Percentiles rank a stretch among this genome's conserved stretches.
Conservation (phyloP, 2,329 filamentous ascomycete genomes). For the Helotiales sp. region DNA sequence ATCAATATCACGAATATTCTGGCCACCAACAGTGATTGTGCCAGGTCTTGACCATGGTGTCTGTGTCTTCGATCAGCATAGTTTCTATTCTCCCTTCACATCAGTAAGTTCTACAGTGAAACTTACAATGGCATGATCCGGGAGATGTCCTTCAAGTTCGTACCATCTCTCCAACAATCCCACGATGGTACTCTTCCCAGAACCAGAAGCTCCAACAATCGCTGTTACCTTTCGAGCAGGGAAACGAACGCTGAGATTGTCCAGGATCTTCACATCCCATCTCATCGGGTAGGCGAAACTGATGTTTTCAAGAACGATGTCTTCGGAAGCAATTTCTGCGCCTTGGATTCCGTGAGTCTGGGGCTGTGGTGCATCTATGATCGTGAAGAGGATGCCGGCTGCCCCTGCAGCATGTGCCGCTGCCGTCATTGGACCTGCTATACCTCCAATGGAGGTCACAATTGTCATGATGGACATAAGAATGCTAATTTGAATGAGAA, state of each 20-base stretch:
- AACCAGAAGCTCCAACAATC: slow-evolving; percentile 40
- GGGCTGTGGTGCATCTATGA: slow-evolving; percentile 40
- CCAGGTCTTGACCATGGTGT: too few species aligned
- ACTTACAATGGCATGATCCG: too few species aligned
- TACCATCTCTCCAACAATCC: slow-evolving; percentile 43
- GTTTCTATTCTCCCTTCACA: too few species aligned
- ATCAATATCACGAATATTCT: slow-evolving; percentile 37
- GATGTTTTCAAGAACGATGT: slow-evolving; percentile 50
- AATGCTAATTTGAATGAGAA: slow-evolving; percentile 7
- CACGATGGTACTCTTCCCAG: slow-evolving; percentile 40
- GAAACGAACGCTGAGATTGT: slow-evolving; percentile 40
- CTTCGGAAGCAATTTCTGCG: slow-evolving; percentile 46
- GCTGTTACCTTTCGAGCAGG: slow-evolving; percentile 40
- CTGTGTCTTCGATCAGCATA: too few species aligned
- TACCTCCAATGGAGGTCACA: slow-evolving; percentile 45
- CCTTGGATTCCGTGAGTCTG: slow-evolving; percentile 42
- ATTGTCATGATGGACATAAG: slow-evolving; percentile 11
- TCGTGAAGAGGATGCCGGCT: slow-evolving; percentile 38
- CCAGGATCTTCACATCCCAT: slow-evolving; percentile 29
- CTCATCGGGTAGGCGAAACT: slow-evolving; percentile 30
- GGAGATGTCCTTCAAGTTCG: too few species aligned
- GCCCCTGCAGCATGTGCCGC: slow-evolving; percentile 41
- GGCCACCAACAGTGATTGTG: too few species aligned
- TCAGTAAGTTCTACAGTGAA: too few species aligned
- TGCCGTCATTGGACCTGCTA: slow-evolving; percentile 46